Conservation (phyloP, 2,329 filamentous ascomycete genomes). For the Penicillium sp. region DNA sequence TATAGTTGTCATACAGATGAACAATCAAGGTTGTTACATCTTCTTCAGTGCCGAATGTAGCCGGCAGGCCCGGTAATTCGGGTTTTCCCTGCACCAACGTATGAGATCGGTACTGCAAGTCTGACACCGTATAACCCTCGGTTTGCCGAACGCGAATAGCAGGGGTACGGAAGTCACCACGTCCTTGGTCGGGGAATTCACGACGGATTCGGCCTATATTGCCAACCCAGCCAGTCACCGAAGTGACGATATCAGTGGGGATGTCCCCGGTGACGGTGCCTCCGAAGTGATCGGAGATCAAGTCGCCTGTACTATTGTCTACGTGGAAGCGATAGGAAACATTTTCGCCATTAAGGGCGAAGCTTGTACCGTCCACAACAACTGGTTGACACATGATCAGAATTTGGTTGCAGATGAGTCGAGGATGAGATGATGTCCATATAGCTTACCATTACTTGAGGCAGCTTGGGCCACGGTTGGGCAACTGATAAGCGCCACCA, state of each 20-base stretch:
- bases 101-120: slow-evolving; percentile 59
- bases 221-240: slow-evolving; percentile 54
- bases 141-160: slow-evolving; percentile 61
- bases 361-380: slow-evolving; percentile 54
- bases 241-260: slow-evolving; percentile 38
- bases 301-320: slow-evolving; percentile 54
- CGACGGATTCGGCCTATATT: slow-evolving; percentile 53
- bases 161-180: slow-evolving; percentile 62
- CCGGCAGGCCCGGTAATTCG: slow-evolving; percentile 54
- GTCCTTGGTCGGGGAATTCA: slow-evolving; percentile 63
- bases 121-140: slow-evolving; percentile 58
- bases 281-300: slow-evolving; percentile 62
- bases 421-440: neutral
- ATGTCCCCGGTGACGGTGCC: slow-evolving; percentile 54
- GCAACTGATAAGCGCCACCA: neutral
- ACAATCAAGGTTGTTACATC: slow-evolving; percentile 61
- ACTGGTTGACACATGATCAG: slow-evolving; percentile 32
- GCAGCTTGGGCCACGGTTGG: neutral
- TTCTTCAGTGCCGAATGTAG: slow-evolving; percentile 56
- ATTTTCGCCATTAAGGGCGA: slow-evolving; percentile 56
- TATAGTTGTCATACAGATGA: slow-evolving; percentile 58
- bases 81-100: slow-evolving; percentile 58
- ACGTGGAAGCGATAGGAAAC: slow-evolving; percentile 65
- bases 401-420: neutral
- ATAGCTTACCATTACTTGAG: neutral